These are phyloP conservation scores for Plasmodium vinckei DNA, from an alignment of 169 alveolate genomes.

Conservation along the genomic window DNA sequence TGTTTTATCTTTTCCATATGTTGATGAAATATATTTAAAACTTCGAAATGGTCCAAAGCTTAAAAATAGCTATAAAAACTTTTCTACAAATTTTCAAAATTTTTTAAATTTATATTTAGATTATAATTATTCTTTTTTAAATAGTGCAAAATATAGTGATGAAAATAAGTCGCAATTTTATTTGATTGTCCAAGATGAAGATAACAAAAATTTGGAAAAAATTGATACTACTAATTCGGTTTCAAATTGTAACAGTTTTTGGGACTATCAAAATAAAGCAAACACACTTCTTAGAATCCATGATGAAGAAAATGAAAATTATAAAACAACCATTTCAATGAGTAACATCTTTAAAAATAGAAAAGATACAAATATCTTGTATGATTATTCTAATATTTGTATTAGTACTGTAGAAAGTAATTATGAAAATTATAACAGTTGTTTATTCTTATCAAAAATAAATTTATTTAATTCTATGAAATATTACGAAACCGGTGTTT, in stretches of 20 bases:
- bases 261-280: too few species aligned
- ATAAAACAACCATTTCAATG: too few species aligned
- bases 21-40: conserved; percentile 1
- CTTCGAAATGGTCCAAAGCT: neutral
- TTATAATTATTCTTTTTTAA: conserved; percentile 41
- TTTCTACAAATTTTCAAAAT: neutral
- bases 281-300: too few species aligned
- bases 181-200: conserved; percentile 1
- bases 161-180: conserved; percentile 23
- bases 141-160: conserved; percentile 7
- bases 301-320: too few species aligned
- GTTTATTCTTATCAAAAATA: neutral
- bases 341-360: too few species aligned
- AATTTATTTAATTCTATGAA: neutral
- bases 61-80: neutral
- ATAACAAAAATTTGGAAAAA: neutral
- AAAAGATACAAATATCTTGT: neutral
- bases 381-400: neutral
- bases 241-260: too few species aligned
- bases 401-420: conserved; percentile 6
- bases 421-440: neutral
- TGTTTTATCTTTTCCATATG: neutral
- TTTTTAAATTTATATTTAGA: conserved; percentile 32
- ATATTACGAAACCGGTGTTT: neutral
- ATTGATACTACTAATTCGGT: too few species aligned